A percentile compares a stretch with the other conserved stretches of the same genome.
These are phyloP conservation scores for Aureobasidium namibiae DNA, from an alignment of 2,329 filamentous ascomycete species.

Conservation along the genomic window DNA sequence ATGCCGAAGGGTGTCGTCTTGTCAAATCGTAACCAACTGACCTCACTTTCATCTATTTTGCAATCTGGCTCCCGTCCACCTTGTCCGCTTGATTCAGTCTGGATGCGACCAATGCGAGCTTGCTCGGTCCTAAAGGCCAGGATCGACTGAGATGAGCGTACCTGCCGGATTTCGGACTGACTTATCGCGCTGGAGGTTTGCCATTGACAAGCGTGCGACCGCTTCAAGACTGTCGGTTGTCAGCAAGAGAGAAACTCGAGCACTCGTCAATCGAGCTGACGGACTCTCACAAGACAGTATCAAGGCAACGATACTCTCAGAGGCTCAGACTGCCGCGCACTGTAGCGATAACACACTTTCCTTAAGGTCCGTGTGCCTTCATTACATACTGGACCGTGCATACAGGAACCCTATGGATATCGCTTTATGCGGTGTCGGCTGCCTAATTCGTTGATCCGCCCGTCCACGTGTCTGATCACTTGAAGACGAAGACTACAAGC, in stretches of 20 bases:
- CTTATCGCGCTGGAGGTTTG: too few relatives aligned
- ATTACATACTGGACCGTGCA: background rate
- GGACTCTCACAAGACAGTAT: background rate
- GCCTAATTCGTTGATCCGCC: background rate
- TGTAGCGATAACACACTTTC: background rate
- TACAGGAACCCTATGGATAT: background rate
- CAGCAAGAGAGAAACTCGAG: background rate
- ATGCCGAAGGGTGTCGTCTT: background rate
- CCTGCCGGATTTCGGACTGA: background rate
- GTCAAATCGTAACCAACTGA: background rate
- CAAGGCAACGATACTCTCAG: background rate
- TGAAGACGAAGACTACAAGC: background rate
- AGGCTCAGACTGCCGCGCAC: background rate
- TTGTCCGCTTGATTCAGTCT: background rate
- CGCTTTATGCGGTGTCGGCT: background rate
- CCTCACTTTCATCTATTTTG: background rate
- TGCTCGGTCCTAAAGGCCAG: background rate
- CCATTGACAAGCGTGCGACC: background rate
- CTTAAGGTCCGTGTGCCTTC: background rate
- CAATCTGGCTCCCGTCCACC: background rate
- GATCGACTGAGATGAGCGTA: background rate
- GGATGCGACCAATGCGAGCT: background rate
- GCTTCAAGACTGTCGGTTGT: background rate
- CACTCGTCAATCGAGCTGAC: background rate
- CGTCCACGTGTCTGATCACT: background rate